Conservation (phyloP, 106 monocot genomes). For the Dactylorhiza incarnata region DNA sequence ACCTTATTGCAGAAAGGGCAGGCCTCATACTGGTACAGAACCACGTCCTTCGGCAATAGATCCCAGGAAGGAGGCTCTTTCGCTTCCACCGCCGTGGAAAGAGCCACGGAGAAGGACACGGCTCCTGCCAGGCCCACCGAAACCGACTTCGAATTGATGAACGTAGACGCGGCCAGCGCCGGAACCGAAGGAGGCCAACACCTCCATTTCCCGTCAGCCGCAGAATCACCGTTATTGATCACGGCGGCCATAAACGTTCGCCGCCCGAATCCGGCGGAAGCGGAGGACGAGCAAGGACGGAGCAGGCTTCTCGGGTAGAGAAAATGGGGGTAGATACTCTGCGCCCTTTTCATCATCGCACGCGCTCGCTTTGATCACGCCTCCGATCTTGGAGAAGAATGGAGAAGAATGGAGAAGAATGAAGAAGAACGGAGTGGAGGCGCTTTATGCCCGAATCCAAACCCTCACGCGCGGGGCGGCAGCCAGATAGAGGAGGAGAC, state of each 20-base stretch:
- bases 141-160: conserved; percentile 15
- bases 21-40: conserved; percentile 93
- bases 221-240: not conserved
- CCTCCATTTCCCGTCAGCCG: not conserved
- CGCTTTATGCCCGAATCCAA: not conserved
- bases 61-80: conserved; percentile 36
- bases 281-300: not conserved
- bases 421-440: not conserved
- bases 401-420: not conserved
- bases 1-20: conserved; percentile 99
- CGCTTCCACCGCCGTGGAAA: conserved; percentile 50
- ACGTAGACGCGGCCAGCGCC: conserved; percentile 4
- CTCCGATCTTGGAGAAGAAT: not conserved
- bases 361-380: not conserved
- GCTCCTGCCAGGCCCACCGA: conserved; percentile 56
- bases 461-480: not conserved
- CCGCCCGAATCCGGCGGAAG: not conserved
- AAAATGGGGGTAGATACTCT: not conserved
- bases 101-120: conserved; percentile 49
- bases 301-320: not conserved
- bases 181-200: conserved; percentile 1
- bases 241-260: not conserved
- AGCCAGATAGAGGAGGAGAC: not conserved
- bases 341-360: not conserved
- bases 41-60: conserved; percentile 62